These are phyloP conservation scores for Colletotrichum phormii DNA, from an alignment of 2,329 filamentous ascomycete genomes.

Conservation along the genomic window DNA sequence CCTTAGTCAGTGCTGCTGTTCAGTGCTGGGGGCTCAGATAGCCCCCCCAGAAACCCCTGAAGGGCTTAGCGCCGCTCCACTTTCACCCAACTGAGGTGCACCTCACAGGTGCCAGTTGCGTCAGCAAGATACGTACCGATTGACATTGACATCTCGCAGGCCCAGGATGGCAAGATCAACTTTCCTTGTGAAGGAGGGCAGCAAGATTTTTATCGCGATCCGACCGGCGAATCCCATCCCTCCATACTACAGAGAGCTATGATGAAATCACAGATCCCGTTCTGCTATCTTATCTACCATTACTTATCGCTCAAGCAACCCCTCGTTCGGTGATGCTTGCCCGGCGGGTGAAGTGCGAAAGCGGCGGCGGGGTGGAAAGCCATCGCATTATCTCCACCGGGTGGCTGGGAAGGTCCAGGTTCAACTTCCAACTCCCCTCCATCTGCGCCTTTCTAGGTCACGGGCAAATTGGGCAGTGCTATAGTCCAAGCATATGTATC, in stretches of 20 bases:
- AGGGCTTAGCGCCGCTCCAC: background rate
- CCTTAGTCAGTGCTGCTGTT: background rate
- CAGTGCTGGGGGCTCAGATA: background rate
- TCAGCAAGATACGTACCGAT: constrained; percentile 11
- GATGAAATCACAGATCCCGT: background rate
- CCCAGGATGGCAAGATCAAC: too few relatives aligned
- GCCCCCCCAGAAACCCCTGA: background rate
- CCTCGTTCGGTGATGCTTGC: background rate
- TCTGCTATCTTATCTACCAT: background rate
- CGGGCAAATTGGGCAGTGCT: background rate
- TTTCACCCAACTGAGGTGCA: constrained; percentile 8
- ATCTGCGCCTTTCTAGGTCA: background rate
- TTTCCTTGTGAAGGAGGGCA: too few relatives aligned
- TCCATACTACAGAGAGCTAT: background rate
- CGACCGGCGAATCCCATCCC: constrained; percentile 7
- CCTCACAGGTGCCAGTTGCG: constrained; percentile 6
- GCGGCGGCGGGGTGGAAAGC: background rate
- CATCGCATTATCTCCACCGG: background rate
- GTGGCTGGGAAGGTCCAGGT: constrained; percentile 26
- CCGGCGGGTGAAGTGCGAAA: too few relatives aligned
- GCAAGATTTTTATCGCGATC: constrained; percentile 22
- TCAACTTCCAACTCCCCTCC: background rate
- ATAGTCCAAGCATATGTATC: background rate
- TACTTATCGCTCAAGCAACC: background rate
- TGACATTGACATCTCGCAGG: background rate